These are phyloP conservation scores for Cunninghamia lanceolata DNA, from an alignment of 75 land plant species.

Conservation along the genomic window DNA sequence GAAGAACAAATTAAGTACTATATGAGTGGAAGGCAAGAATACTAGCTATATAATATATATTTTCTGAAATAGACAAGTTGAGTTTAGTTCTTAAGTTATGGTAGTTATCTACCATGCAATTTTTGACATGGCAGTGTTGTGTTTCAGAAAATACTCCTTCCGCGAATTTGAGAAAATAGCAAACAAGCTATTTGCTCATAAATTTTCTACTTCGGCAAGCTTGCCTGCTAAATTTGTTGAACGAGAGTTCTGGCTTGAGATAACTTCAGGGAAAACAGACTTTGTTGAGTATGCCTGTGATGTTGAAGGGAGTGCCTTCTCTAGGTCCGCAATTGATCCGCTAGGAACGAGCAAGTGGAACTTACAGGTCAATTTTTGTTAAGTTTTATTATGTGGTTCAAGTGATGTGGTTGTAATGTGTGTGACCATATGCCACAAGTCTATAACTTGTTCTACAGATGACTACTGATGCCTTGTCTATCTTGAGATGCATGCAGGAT, in stretches of 20 bases:
- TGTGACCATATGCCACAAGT: not conserved
- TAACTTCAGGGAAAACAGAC: slow-evolving; percentile 65
- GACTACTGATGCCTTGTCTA: not conserved
- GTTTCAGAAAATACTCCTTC: slow-evolving; percentile 72
- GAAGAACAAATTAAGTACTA: slow-evolving; percentile 75
- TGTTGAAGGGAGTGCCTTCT: slow-evolving; percentile 97
- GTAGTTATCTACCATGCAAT: not conserved
- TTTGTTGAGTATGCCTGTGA: slow-evolving; percentile 93
- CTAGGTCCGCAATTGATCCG: slow-evolving; percentile 60
- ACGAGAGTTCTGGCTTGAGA: slow-evolving; percentile 90
- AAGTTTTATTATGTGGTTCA: not conserved
- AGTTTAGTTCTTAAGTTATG: not conserved
- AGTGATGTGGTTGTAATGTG: not conserved
- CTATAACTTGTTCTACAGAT: not conserved
- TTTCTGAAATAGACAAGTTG: not conserved
- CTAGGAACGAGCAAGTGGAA: slow-evolving; percentile 91
- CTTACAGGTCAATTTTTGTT: slow-evolving; percentile 58
- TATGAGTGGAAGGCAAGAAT: slow-evolving; percentile 62
- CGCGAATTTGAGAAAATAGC: slow-evolving; percentile 92
- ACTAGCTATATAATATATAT: not conserved
- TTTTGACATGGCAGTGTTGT: not conserved
- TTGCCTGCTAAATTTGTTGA: slow-evolving; percentile 75
- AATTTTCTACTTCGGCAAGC: slow-evolving; percentile 70
- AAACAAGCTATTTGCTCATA: slow-evolving; percentile 76
- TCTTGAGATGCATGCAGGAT: slow-evolving; percentile 33